Conservation (phyloP, 2,329 filamentous ascomycete genomes). For the Anisogramma anomala region DNA sequence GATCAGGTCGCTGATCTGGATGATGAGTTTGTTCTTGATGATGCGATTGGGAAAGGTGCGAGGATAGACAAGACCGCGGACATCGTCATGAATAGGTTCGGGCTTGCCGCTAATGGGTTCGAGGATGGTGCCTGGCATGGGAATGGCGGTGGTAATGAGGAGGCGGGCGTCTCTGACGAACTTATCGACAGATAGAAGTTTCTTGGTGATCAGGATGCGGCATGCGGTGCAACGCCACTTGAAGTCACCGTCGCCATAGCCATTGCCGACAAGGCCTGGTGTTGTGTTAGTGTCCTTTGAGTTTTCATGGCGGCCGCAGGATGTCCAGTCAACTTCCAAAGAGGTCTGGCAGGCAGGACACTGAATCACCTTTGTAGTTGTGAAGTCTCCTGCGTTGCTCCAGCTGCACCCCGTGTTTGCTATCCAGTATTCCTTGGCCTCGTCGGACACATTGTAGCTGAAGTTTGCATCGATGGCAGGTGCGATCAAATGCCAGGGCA, state of each 20-base stretch:
- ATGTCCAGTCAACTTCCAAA: slow-evolving; percentile 49
- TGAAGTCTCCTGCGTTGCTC: slow-evolving; percentile 45
- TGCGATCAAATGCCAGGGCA: slow-evolving; percentile 55
- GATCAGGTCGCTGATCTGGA: slow-evolving; percentile 30
- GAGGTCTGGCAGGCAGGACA: slow-evolving; percentile 43
- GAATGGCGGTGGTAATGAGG: slow-evolving; percentile 34
- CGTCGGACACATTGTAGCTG: slow-evolving; percentile 37
- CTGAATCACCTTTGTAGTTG: slow-evolving; percentile 31
- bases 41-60: slow-evolving; percentile 48
- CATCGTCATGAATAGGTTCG: slow-evolving; percentile 18
- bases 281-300: slow-evolving; percentile 20
- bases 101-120: slow-evolving; percentile 41
- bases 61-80: slow-evolving; percentile 16
- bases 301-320: slow-evolving; percentile 28
- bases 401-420: slow-evolving; percentile 39
- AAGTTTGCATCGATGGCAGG: slow-evolving; percentile 47
- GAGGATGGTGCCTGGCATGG: slow-evolving; percentile 60
- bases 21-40: slow-evolving; percentile 35
- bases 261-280: slow-evolving; percentile 34
- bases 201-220: slow-evolving; percentile 37
- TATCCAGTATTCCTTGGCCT: slow-evolving; percentile 36
- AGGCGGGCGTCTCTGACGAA: slow-evolving; percentile 45
- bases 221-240: slow-evolving; percentile 39
- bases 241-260: slow-evolving; percentile 51
- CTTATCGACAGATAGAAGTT: slow-evolving; percentile 48